Base-by-base conservation (phyloP, 768 basidiomycete genomes). In the Suillus clintonianus region DNA sequence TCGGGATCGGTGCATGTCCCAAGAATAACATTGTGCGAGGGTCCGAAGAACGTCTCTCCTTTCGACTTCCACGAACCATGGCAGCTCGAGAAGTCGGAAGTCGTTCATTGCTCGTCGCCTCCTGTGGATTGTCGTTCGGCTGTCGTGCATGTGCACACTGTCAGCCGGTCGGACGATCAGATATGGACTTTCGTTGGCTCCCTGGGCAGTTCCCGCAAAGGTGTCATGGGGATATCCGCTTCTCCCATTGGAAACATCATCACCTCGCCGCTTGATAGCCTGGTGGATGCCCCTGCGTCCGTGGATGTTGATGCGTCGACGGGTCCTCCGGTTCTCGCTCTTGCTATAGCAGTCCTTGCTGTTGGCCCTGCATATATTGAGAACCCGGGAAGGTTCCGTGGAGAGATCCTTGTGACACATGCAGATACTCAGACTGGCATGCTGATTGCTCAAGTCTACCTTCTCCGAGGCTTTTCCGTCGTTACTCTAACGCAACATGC, bases 111-210 rank as follows among this genome's bases (percentile, higher is more conserved):
- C 22, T 43, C 59, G 22, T 19, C 42, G 8, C 59, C 59, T 5
- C 13, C 41, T 34, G 5, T 2, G n/a, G 41, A 60, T 43, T 37
- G 45, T 24, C 41, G 45, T 43, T 57, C 59, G 17, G 39, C 30
- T 43, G 7, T 47, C 22, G 59, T 30, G 37, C 27, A 42, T 27
- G 30, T 32, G 14, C 59, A 19, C 6, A 27, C 42, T 43, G 22
- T 32, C 30, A 27, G 6, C 6, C 42, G 42, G 3, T 30, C 30
- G 30, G 59, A 60, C 8, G 36, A 30, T 15, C 22, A 30, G 37
- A 14, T 60, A 42, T 60, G 59, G 59, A 17, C 22, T 30, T 60
- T 60, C 41, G n/a, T 60, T 60, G 59, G 59, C 30, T 22, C 17
- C 19, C 19, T 43, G 19, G 42, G 19, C 42, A 43, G 42, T 17